Base-by-base conservation (phyloP, 768 basidiomycete species). In the Mycena rebaudengoi region DNA sequence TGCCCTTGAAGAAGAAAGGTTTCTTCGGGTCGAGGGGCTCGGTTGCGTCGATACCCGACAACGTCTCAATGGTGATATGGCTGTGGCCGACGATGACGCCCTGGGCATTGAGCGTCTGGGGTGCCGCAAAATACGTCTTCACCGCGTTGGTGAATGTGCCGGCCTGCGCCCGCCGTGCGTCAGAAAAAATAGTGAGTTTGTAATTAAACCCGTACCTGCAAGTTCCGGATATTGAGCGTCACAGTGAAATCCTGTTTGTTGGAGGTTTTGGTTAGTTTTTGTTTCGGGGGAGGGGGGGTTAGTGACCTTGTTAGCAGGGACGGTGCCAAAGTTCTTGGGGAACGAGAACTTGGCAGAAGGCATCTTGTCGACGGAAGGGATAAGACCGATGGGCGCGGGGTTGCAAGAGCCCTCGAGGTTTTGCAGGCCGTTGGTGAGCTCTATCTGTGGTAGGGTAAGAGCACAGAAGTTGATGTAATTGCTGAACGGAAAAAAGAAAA, bases 171-270 rank as follows among this genome's bases (percentile, higher is more conserved):
- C 23, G 16, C 12, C 13, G 20, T 26, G 21, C 12, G 20, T 1
- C 7, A 6, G 7, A n/a, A 45, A 7, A 8, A 2, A 25, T 21
- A 10, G 23, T 26, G n/a, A 11, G 16, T 21, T n/a, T 7, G 8
- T 5, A 25, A 5, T 23, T 26, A 8, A n/a, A n/a, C n/a, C 11
- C 21, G 21, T 26, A 45, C 44, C 52, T 80, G 70, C 71, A 85
- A 64, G 64, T 77, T 79, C 52, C 73, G 64, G 60, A 87, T 82
- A 41, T 74, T 77, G 74, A 89, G 81, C 29, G 71, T 65, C 68
- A 88, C 80, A 7, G 80, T 85, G 74, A 89, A 88, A 4, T 75
- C n/a, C n/a, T n/a, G n/a, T n/a, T n/a, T n/a, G n/a, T n/a, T n/a
- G n/a, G n/a, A n/a, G n/a, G n/a, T n/a, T n/a, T n/a, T n/a, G n/a